These are phyloP conservation scores for Gnaphalium uliginosum DNA, from an alignment of 129 eudicot genomes.

Conservation along the genomic window DNA sequence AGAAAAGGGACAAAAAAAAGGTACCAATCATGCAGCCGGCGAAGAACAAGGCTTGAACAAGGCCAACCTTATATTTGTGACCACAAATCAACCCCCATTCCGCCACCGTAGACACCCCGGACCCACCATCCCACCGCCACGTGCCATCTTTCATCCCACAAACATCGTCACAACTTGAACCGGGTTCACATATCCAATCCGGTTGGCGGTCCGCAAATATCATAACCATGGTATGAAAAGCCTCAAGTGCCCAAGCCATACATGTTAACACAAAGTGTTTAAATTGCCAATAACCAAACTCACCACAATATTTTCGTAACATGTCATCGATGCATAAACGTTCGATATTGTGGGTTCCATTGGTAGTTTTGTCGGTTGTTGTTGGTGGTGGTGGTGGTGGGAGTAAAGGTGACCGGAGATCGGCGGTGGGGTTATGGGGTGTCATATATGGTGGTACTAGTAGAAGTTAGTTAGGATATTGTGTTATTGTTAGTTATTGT, in stretches of 20 bases:
- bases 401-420: neutral
- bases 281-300: constrained; percentile 87
- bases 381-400: constrained; percentile 4
- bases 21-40: constrained; percentile 92
- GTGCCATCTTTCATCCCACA: constrained; percentile 56
- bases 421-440: neutral
- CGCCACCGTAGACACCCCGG: constrained; percentile 63
- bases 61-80: constrained; percentile 83
- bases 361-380: constrained; percentile 11
- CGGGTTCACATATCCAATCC: constrained; percentile 54
- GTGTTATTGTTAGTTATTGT: neutral
- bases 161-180: constrained; percentile 26
- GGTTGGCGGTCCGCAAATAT: constrained; percentile 96
- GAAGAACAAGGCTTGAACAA: constrained; percentile 90
- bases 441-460: neutral
- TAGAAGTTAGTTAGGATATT: neutral
- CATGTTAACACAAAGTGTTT: constrained; percentile 75
- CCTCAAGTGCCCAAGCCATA: constrained; percentile 91
- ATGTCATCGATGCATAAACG: constrained; percentile 76
- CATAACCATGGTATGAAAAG: constrained; percentile 95
- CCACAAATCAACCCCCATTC: constrained; percentile 89
- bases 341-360: constrained; percentile 22
- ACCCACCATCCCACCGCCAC: constrained; percentile 73
- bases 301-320: constrained; percentile 80
- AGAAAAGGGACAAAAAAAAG: too few relatives aligned